Evolutionary conservation across 345 rosid species (phyloP), one percentile per base, ranked within the genome.

Genomic region (Toxicodendron radicans): DNA sequence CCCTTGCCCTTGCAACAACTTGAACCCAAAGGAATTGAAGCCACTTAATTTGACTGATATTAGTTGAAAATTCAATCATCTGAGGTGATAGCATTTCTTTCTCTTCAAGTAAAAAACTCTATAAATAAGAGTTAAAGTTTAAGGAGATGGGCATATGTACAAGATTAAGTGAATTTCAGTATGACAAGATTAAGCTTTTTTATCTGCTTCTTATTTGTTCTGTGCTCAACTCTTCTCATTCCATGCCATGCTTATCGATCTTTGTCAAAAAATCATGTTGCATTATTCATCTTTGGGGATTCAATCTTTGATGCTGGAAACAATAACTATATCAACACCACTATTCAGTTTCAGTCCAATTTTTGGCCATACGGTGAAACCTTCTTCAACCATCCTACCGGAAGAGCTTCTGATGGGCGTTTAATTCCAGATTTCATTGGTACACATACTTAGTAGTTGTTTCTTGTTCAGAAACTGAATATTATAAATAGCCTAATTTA

Each of bases 231-330:
- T 3, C 10, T 70, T 54, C 53, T 76, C 65, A 70, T 8, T 33
- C 32, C n/a, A 4, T 38, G 21, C n/a, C 62, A 75, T 7, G 43
- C 4, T 33, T 68, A 35, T 13, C 20, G 0, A 9, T 1, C 4
- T 17, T 18, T 67, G 14, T 8, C 74, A 11, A 71, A 75, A 33
- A 78, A 82, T 5, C 79, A 81, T 45, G 78, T 72, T 10, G 83
- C 86, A 20, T 74, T 80, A 30, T 83, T 83, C 53, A 38, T 86
- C 23, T 85, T 83, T 8, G 88, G 89, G 41, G 91, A 87, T 58
- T 89, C 90, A 2, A 3, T 80, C 0, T 83, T 84, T 66, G 89
- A 84, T 70, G 70, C 80, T 12, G 87, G 90, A 64, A 86, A 84
- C 61, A 82, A 87, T 66, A 83, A 86, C 52, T 75, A 73, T 43